These are phyloP conservation scores for Blastocystis sp. DNA, from an alignment of 352 stramenopile genomes.

Conservation along the genomic window DNA sequence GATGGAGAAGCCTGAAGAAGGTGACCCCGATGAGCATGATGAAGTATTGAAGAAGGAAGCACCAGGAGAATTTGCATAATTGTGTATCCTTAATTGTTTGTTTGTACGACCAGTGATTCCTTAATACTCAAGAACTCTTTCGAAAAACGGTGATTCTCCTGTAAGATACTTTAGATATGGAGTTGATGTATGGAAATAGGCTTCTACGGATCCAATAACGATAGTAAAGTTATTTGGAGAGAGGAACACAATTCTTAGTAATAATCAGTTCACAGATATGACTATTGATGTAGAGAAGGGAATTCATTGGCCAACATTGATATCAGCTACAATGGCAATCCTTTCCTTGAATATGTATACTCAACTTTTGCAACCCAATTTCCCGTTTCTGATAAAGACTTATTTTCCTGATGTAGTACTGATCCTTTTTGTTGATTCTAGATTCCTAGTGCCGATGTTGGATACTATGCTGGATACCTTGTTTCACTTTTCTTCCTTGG, in stretches of 20 bases:
- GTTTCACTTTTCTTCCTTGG: slow-evolving; percentile 45
- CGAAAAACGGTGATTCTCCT: neutral
- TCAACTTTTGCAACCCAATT: slow-evolving; percentile 45
- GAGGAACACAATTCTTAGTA: neutral
- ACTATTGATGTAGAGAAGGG: slow-evolving; percentile 28
- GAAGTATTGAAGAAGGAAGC: slow-evolving; percentile 34
- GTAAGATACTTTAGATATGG: neutral
- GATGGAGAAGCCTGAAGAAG: slow-evolving; percentile 6
- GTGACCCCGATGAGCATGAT: slow-evolving; percentile 8
- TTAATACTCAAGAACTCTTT: neutral
- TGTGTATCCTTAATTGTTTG: neutral
- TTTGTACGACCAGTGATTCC: neutral
- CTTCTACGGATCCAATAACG: neutral
- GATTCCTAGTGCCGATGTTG: slow-evolving; percentile 27
- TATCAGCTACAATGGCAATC: neutral
- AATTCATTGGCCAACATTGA: slow-evolving; percentile 58
- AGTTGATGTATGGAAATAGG: neutral
- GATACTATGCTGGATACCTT: slow-evolving; percentile 54
- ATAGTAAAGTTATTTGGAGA: neutral
- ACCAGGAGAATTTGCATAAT: slow-evolving; percentile 33
- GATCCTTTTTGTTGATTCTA: neutral
- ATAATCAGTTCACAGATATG: neutral
- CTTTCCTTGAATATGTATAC: neutral
- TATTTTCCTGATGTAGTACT: slow-evolving; percentile 35
- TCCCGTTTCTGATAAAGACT: slow-evolving; percentile 42